These are phyloP conservation scores for Aureobasidium lini DNA, from an alignment of 2,329 filamentous ascomycete species.

Conservation along the genomic window DNA sequence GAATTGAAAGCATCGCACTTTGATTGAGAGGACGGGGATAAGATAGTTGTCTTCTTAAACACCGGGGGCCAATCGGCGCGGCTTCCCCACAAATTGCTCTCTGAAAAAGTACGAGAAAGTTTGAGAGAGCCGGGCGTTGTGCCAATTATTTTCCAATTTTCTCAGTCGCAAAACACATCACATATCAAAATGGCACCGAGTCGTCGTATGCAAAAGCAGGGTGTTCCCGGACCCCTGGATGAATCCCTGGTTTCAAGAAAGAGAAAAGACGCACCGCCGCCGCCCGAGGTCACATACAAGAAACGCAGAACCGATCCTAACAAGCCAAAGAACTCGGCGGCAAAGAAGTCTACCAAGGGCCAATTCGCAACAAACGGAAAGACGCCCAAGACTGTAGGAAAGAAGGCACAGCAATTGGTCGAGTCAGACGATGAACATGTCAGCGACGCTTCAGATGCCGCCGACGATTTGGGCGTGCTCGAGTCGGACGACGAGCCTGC, in stretches of 20 bases:
- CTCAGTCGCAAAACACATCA: background rate
- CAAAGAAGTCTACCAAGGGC: slow-evolving; percentile 24
- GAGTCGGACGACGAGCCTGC: slow-evolving; percentile 31
- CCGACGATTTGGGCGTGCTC: slow-evolving; percentile 31
- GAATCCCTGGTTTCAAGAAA: slow-evolving; percentile 71
- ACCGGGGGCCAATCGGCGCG: background rate
- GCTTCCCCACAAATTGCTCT: background rate
- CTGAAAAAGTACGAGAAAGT: slow-evolving; percentile 1
- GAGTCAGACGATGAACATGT: slow-evolving; percentile 17
- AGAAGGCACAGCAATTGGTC: slow-evolving; percentile 19
- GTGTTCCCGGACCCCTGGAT: slow-evolving; percentile 72
- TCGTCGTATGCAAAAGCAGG: slow-evolving; percentile 94
- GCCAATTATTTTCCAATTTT: background rate
- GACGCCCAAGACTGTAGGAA: slow-evolving; percentile 27
- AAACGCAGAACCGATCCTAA: slow-evolving; percentile 52
- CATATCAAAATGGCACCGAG: slow-evolving; percentile 67
- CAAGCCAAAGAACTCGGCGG: slow-evolving; percentile 33
- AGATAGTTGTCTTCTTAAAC: background rate
- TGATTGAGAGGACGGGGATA: background rate
- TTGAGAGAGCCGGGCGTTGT: background rate
- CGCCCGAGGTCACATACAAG: slow-evolving; percentile 49
- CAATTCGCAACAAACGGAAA: slow-evolving; percentile 19
- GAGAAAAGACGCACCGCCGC: slow-evolving; percentile 60
- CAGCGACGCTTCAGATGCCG: slow-evolving; percentile 29
- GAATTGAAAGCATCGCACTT: too few relatives aligned